Evolutionary conservation across 305 asterid species (phyloP), one percentile per base, ranked within the genome.

Genomic region (Fraxinus velutina): DNA sequence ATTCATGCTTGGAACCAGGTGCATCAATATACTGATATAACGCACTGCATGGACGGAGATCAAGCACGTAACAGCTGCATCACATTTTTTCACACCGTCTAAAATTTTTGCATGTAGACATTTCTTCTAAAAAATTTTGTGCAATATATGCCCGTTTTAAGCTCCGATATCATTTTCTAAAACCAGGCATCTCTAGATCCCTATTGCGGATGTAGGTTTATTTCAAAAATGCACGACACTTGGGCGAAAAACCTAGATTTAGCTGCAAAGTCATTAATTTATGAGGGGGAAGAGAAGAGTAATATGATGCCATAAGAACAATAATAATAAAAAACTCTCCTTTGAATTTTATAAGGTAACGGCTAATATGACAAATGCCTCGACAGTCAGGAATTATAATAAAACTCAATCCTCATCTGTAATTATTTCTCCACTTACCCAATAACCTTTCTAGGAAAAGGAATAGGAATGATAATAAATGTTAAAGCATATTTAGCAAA

Each of bases 301-400:
- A 62, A 62, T 24, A 19, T 30, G 57, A 77, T 52, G 37, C 42
- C 19, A 64, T 13, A 27, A 10, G 17, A 9, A 9, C 2, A 60
- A 22, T 60, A 17, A 60, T 6, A 60, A 39, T 36, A 6, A 7
- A 39, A 39, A 39, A 39, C 50, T 39, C 50, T 39, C 50, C 50
- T 39, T 39, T 0, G 15, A 39, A 60, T 19, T 60, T 60, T 19
- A 19, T 7, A 6, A 6, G 29, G 32, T 36, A 44, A 44, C n/a
- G 15, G 68, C 78, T 29, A 47, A 76, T 2, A 47, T 17, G 70
- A 55, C 82, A 72, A 84, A 79, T 68, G 79, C 66, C 81, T 86
- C 81, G 68, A 55, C 64, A 66, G 60, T 83, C 74, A 55, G 12
- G 80, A 62, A 33, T 75, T 19, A 72, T 42, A 73, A 73, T 75